Conservation (phyloP, 495 filamentous ascomycete genomes). For the Hypoxylon trugodes region DNA sequence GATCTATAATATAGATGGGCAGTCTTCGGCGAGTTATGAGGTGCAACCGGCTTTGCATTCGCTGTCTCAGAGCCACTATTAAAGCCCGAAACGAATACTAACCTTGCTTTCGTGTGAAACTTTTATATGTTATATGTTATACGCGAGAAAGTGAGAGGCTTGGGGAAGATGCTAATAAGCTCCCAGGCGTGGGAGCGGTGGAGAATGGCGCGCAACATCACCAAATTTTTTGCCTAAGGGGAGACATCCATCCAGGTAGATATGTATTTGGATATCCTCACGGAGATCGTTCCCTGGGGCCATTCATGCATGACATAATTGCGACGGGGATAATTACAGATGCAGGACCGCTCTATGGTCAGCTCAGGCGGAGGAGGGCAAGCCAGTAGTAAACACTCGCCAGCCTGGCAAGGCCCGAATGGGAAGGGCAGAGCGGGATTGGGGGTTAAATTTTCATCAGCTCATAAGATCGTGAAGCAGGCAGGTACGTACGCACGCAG, state of each 20-base stretch:
- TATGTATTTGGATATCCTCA: slow-evolving; percentile 41
- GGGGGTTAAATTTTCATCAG: slow-evolving; percentile 30
- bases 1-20: slow-evolving; percentile 18
- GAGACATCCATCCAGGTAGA: slow-evolving; percentile 36
- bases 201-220: slow-evolving; percentile 39
- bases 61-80: slow-evolving; percentile 37
- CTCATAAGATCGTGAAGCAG: slow-evolving; percentile 28
- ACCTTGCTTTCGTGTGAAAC: slow-evolving; percentile 31
- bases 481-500: too few species aligned
- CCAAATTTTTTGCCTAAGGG: slow-evolving; percentile 30
- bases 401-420: slow-evolving; percentile 38
- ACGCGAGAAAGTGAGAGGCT: slow-evolving; percentile 31
- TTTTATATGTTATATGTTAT: slow-evolving; percentile 31
- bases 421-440: slow-evolving; percentile 18
- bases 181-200: slow-evolving; percentile 36
- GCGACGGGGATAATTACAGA: slow-evolving; percentile 37
- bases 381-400: slow-evolving; percentile 25
- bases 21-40: slow-evolving; percentile 18
- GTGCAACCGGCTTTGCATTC: slow-evolving; percentile 23
- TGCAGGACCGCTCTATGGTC: slow-evolving; percentile 29
- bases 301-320: slow-evolving; percentile 44
- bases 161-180: slow-evolving; percentile 24
- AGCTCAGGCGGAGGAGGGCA: slow-evolving; percentile 18
- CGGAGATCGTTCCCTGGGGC: slow-evolving; percentile 36
- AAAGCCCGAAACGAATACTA: slow-evolving; percentile 32